Evolutionary conservation across 192 early-diverging fungal genomes (phyloP).

Genomic region (Podila horticola): DNA sequence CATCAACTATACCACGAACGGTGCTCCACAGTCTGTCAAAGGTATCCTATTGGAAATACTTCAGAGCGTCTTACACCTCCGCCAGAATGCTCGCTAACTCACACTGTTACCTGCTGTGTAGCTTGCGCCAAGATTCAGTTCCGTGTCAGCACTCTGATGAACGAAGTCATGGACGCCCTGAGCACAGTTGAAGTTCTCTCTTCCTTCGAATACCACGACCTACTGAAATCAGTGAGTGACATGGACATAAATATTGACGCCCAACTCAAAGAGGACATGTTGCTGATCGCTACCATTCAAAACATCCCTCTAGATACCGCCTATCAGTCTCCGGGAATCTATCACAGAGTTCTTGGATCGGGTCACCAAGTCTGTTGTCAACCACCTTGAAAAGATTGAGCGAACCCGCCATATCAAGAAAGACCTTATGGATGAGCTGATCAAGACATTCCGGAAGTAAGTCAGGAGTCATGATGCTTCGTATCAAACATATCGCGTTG

Average conservation of each 20-base stretch:
- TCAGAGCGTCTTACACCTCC: too few species aligned
- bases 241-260: neutral
- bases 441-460: conserved; percentile 14
- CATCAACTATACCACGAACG: conserved; percentile 7
- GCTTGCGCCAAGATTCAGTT: conserved; percentile 39
- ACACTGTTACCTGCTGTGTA: neutral
- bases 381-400: conserved; percentile 11
- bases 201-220: conserved; percentile 16
- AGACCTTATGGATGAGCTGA: conserved; percentile 22
- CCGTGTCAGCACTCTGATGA: conserved; percentile 32
- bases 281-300: neutral
- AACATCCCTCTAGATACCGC: conserved; percentile 13
- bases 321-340: conserved; percentile 23
- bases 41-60: neutral
- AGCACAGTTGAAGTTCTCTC: conserved; percentile 35
- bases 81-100: too few species aligned
- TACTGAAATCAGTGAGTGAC: conserved; percentile 17
- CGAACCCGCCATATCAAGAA: conserved; percentile 18
- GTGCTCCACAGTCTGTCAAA: conserved; percentile 13
- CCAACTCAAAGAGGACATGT: neutral
- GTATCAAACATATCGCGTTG: neutral
- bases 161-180: conserved; percentile 24
- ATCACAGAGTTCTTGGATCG: conserved; percentile 23
- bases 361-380: conserved; percentile 5
- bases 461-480: neutral